Percentiles rank a stretch among this genome's conserved stretches.
These are phyloP conservation scores for Ophiostoma sp. DNA, from an alignment of 2,329 filamentous ascomycete species.

Conservation along the genomic window DNA sequence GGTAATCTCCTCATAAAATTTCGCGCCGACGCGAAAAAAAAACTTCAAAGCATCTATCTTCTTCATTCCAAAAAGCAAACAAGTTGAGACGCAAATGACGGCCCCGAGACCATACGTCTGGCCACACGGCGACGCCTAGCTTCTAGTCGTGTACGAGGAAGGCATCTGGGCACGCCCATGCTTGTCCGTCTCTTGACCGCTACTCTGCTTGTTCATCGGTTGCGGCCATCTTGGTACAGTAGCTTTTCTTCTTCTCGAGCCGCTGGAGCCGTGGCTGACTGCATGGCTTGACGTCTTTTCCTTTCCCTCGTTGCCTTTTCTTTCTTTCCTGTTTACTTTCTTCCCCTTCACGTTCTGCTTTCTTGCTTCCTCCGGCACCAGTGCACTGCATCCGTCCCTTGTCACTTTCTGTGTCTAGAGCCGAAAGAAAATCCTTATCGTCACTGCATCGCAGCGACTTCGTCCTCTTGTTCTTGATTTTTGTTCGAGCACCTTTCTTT, in stretches of 20 bases:
- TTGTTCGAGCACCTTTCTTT: not conserved
- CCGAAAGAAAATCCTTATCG: not conserved
- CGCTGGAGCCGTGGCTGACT: not conserved
- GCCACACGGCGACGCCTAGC: not conserved
- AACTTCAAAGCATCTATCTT: not conserved
- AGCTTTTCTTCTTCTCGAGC: not conserved
- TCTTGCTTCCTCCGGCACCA: not conserved
- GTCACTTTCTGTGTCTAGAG: not conserved
- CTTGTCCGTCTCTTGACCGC: slow-evolving; percentile 1
- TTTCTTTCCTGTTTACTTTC: not conserved
- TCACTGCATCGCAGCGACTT: not conserved
- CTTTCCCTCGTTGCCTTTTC: not conserved
- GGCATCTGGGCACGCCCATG: not conserved
- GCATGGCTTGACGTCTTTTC: not conserved
- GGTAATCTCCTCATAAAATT: not conserved
- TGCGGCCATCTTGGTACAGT: not conserved
- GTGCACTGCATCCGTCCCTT: not conserved
- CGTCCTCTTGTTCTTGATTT: not conserved
- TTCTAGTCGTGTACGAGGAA: not conserved
- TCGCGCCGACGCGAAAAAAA: not conserved
- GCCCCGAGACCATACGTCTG: not conserved
- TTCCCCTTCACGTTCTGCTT: not conserved
- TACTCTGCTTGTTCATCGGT: slow-evolving; percentile 2
- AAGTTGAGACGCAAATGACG: not conserved
- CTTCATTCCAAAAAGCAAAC: slow-evolving; percentile 1